A percentile compares a stretch with the other conserved stretches of the same genome.
Evolutionary conservation across 2,329 filamentous ascomycete genomes (phyloP).

Genomic region (Alternaria atra): DNA sequence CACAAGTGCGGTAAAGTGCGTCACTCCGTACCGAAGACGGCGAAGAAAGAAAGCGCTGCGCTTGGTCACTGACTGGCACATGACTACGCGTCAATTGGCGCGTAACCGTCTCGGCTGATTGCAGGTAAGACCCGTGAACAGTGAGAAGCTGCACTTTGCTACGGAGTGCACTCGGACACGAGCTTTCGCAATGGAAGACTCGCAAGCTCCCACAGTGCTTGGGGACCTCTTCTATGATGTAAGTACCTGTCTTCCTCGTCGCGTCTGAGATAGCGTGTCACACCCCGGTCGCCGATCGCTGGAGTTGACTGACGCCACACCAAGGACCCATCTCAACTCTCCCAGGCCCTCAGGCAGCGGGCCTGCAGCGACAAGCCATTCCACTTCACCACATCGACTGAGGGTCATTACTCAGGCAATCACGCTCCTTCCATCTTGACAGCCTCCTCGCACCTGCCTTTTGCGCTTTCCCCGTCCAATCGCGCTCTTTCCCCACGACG

Average conservation of each 20-base stretch:
- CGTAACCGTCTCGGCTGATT: constrained; percentile 21
- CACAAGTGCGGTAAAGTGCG: neutral
- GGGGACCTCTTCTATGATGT: constrained; percentile 46
- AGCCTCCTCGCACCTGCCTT: constrained; percentile 24
- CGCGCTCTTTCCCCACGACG: constrained; percentile 37
- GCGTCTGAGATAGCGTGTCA: constrained; percentile 23
- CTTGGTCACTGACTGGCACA: constrained; percentile 15
- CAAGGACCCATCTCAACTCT: constrained; percentile 50
- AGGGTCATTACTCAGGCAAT: constrained; percentile 21
- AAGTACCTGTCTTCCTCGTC: constrained; percentile 34
- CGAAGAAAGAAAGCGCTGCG: constrained; percentile 4
- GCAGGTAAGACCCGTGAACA: constrained; percentile 11
- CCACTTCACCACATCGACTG: constrained; percentile 38
- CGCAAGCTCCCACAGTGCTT: constrained; percentile 39
- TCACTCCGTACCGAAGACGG: neutral
- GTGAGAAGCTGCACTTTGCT: constrained; percentile 26
- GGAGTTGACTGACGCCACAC: constrained; percentile 28
- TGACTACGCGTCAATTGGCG: constrained; percentile 31
- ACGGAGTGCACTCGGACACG: constrained; percentile 16
- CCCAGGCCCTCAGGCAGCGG: constrained; percentile 47
- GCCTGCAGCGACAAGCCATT: constrained; percentile 34
- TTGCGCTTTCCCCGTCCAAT: constrained; percentile 20
- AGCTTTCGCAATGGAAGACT: constrained; percentile 41
- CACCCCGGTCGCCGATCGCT: constrained; percentile 42
- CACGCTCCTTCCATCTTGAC: constrained; percentile 20